Base-by-base conservation (phyloP, 2,329 filamentous ascomycete genomes). In the Aureobasidium subglaciale region DNA sequence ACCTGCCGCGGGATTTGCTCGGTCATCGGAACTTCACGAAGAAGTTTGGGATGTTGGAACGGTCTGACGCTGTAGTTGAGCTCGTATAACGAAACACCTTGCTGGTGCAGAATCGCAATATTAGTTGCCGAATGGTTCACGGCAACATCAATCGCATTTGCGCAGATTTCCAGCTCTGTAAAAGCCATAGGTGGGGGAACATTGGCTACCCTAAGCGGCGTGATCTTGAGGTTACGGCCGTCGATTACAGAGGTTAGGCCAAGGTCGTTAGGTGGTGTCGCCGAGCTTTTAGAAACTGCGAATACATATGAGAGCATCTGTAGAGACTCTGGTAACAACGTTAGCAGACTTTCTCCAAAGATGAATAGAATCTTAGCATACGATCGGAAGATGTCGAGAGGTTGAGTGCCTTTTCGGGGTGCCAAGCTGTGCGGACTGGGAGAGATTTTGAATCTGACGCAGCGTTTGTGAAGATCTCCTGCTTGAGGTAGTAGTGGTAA, bases 401-500 rank as follows among this genome's bases (percentile, higher is more conserved):
- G 22, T 56, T 25, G 30, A 96, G 74, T 3, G 90, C 75, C 68
- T 87, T 90, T 67, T 97, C 93, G 1, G 89, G 82, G 68, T 99
- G 90, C 93, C 93, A 99, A 25, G 56, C 52, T 41, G 25, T 55
- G 9, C 66, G 56, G 59, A 67, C 43, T 56, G 56, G 27, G 61
- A 62, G 18, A 57, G 63, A 15, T 35, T 55, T 6, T 56, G 24
- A 16, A 54, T 49, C 50, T 2, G 53, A 48, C 6, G 38, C 29
- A 10, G 34, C 24, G 18, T 34, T 18, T 5, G 63, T 11, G 63
- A 64, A 71, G 6, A 96, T 77, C 67, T 96, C 90, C 68, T 96
- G 90, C 73, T 99, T 99, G 15, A 99, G 77, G 69, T 97, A 97
- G 82, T 93, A 99, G 68, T 97, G 89, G 63, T 99, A 99, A 69